phyloP scores from a whole-genome alignment of 768 basidiomycete genomes.

The Tylopilus plumbeoviolaceoides region DNA sequence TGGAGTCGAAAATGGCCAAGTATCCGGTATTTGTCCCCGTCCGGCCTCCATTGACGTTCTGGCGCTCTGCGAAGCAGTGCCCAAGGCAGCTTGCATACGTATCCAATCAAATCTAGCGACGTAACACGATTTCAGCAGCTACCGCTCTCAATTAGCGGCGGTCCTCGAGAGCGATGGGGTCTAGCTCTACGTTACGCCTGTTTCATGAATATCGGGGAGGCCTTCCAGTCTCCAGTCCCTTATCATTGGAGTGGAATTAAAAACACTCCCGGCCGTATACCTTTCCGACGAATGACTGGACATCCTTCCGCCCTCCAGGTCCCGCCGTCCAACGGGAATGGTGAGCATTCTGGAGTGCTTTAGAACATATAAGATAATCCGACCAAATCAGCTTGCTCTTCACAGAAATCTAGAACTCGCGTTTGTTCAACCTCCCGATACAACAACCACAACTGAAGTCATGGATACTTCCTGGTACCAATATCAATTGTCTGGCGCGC shows the following conservation, averaged over 20 bases:
- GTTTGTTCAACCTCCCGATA: not conserved
- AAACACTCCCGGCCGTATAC: not conserved
- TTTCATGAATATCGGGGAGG: not conserved
- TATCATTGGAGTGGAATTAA: not conserved
- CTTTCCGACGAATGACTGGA: not conserved
- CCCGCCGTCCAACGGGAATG: not conserved
- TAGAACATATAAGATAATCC: not conserved
- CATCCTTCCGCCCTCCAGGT: not conserved
- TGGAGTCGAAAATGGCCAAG: not conserved
- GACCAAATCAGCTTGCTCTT: too few relatives aligned
- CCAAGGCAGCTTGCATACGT: not conserved
- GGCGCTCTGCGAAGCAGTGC: not conserved
- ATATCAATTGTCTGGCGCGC: not conserved
- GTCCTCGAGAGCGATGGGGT: not conserved
- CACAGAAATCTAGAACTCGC: not conserved
- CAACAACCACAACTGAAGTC: too few relatives aligned
- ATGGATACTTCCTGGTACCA: not conserved
- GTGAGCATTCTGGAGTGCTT: conserved; percentile 1
- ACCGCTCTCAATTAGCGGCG: not conserved
- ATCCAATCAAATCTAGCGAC: not conserved
- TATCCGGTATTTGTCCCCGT: not conserved
- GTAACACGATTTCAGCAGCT: not conserved
- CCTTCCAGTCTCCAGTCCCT: not conserved
- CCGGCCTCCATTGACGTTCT: conserved; percentile 2
- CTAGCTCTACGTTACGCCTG: not conserved